Conservation (phyloP, 176 grass and related monocot genomes). For the Hyparrhenia diplandra region DNA sequence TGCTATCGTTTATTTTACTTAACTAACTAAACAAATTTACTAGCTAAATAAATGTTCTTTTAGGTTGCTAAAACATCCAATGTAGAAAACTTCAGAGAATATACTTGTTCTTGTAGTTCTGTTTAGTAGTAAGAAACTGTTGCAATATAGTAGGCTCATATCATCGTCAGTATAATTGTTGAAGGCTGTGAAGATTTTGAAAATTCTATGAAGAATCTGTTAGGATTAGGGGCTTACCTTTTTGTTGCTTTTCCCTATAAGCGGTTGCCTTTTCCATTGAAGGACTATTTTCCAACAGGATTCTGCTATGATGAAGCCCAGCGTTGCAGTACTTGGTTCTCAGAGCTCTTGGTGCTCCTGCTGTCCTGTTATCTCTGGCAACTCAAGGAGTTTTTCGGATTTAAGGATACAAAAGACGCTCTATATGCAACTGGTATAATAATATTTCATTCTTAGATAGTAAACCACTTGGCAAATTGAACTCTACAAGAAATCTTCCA, state of each 20-base stretch:
- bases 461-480: not conserved
- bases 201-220: not conserved
- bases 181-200: not conserved
- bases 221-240: not conserved
- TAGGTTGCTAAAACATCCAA: not conserved
- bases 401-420: constrained; percentile 90
- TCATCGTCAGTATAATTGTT: not conserved
- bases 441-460: not conserved
- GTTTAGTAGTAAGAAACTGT: not conserved
- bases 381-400: constrained; percentile 85
- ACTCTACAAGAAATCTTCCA: not conserved
- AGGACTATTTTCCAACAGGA: constrained; percentile 43
- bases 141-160: not conserved
- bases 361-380: constrained; percentile 84
- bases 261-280: not conserved
- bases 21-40: not conserved
- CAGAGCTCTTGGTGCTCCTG: constrained; percentile 86
- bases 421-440: constrained; percentile 83
- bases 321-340: constrained; percentile 74
- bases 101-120: not conserved
- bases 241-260: not conserved
- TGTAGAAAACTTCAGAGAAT: not conserved
- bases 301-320: constrained; percentile 63
- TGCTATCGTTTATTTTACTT: not conserved
- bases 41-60: not conserved